Evolutionary conservation across 108 stramenopile species (phyloP).

Genomic region (Nitzschia sp.): DNA sequence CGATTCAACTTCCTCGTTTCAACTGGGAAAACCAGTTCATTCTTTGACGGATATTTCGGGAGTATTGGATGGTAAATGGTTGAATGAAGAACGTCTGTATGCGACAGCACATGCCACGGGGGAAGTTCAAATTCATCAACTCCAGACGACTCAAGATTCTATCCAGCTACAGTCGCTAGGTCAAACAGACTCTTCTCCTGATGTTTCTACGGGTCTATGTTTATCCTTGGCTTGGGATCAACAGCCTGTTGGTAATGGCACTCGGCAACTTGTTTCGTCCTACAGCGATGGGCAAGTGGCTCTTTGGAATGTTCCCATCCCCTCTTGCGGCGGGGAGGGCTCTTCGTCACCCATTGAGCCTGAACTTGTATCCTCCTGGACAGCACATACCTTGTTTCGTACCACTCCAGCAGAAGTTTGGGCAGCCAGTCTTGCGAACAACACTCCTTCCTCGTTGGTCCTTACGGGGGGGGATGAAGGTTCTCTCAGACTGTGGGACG

Average conservation of each 20-base stretch:
- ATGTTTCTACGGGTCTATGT: conserved; percentile 27
- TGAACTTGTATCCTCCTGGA: conserved; percentile 49
- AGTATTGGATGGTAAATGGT: conserved; percentile 86
- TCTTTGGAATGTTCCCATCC: conserved; percentile 42
- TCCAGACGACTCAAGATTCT: conserved; percentile 11
- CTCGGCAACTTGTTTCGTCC: conserved; percentile 64
- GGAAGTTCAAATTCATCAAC: conserved; percentile 32
- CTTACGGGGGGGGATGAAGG: conserved; percentile 57
- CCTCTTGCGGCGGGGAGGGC: neutral
- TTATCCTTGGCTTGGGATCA: conserved; percentile 62
- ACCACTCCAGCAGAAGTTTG: conserved; percentile 78
- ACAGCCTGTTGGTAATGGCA: neutral
- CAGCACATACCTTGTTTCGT: conserved; percentile 68
- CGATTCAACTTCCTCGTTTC: conserved; percentile 16
- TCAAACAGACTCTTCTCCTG: conserved; percentile 12
- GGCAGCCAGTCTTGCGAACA: conserved; percentile 42
- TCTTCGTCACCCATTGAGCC: conserved; percentile 2
- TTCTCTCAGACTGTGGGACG: conserved; percentile 69
- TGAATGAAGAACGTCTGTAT: conserved; percentile 7
- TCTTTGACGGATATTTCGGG: conserved; percentile 38
- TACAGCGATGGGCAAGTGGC: conserved; percentile 73
- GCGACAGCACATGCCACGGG: conserved; percentile 60
- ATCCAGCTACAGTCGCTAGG: conserved; percentile 13
- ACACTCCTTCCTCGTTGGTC: conserved; percentile 12
- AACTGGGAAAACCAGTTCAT: conserved; percentile 27